These are phyloP conservation scores for Claviceps cyperi DNA, from an alignment of 2,329 filamentous ascomycete genomes.

Conservation along the genomic window DNA sequence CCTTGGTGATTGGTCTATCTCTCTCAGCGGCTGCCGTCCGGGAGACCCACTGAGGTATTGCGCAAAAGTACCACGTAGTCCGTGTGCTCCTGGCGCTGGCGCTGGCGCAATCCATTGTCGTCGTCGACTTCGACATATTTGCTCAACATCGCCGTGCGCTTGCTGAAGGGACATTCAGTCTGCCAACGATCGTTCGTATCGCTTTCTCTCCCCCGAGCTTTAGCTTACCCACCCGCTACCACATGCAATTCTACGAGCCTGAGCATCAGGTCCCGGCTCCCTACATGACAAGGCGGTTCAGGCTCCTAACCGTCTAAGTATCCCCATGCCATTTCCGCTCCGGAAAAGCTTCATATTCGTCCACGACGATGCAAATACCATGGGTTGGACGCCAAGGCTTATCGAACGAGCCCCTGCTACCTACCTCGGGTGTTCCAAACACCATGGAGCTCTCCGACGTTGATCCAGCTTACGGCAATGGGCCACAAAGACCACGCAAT, in stretches of 20 bases:
- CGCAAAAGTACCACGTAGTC: slow-evolving; percentile 3
- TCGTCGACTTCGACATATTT: neutral
- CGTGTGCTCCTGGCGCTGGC: slow-evolving; percentile 1
- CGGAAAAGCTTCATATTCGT: slow-evolving; percentile 8
- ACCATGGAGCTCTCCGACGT: slow-evolving; percentile 15
- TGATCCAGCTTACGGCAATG: slow-evolving; percentile 14
- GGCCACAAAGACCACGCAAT: slow-evolving; percentile 20
- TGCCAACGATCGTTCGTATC: neutral
- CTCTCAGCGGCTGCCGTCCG: neutral
- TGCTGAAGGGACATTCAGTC: neutral
- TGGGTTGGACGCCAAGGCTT: slow-evolving; percentile 21
- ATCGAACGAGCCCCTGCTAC: slow-evolving; percentile 19
- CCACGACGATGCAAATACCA: slow-evolving; percentile 23
- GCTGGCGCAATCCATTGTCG: neutral
- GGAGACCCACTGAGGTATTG: neutral
- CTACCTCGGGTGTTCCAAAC: slow-evolving; percentile 19
- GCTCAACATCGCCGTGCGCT: neutral
- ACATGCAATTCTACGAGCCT: neutral
- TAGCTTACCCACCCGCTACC: no score
- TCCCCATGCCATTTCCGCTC: slow-evolving; percentile 2
- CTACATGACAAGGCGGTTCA: slow-evolving; percentile 6
- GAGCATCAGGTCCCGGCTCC: neutral
- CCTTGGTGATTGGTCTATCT: neutral
- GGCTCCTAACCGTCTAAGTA: slow-evolving; percentile 9
- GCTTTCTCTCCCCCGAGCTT: neutral